These are phyloP conservation scores for Leishmania turanica DNA, from an alignment of 208 protist genomes.

Conservation along the genomic window DNA sequence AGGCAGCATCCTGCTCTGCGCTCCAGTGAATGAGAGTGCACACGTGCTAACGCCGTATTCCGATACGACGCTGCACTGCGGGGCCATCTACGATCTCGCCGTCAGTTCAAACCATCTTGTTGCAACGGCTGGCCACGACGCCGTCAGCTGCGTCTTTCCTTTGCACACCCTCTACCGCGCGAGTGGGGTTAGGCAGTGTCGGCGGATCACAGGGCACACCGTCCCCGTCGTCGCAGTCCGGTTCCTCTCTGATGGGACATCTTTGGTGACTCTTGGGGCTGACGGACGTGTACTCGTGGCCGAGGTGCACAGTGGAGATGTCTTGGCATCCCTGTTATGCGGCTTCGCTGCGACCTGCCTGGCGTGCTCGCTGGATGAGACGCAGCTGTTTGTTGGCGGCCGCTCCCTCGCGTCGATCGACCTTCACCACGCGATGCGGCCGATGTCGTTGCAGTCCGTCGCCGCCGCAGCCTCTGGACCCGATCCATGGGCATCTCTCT, in stretches of 20 bases:
- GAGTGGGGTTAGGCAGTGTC: constrained; percentile 4
- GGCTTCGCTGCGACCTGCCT: constrained; percentile 56
- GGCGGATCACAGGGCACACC: constrained; percentile 54
- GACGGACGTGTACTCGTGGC: constrained; percentile 45
- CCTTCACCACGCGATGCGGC: constrained; percentile 38
- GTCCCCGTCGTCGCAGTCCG: constrained; percentile 42
- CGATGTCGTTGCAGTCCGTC: constrained; percentile 7
- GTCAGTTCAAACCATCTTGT: constrained; percentile 48
- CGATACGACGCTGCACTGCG: constrained; percentile 55
- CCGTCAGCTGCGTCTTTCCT: constrained; percentile 48
- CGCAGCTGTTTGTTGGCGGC: constrained; percentile 62
- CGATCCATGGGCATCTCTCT: neutral
- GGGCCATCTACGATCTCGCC: constrained; percentile 59
- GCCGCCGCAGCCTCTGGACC: constrained; percentile 5
- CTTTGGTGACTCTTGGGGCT: constrained; percentile 23
- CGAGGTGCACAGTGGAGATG: constrained; percentile 26
- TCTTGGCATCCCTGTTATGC: constrained; percentile 37
- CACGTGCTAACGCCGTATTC: constrained; percentile 19
- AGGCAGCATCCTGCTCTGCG: constrained; percentile 25
- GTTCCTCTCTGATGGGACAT: constrained; percentile 32
- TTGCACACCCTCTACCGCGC: constrained; percentile 30
- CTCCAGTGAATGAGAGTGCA: neutral
- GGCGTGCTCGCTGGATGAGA: constrained; percentile 67
- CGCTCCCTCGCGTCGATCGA: constrained; percentile 51
- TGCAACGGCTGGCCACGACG: constrained; percentile 76